These are phyloP conservation scores for Dactylonectria estremocensis DNA, from an alignment of 2,329 filamentous ascomycete species.

Conservation along the genomic window DNA sequence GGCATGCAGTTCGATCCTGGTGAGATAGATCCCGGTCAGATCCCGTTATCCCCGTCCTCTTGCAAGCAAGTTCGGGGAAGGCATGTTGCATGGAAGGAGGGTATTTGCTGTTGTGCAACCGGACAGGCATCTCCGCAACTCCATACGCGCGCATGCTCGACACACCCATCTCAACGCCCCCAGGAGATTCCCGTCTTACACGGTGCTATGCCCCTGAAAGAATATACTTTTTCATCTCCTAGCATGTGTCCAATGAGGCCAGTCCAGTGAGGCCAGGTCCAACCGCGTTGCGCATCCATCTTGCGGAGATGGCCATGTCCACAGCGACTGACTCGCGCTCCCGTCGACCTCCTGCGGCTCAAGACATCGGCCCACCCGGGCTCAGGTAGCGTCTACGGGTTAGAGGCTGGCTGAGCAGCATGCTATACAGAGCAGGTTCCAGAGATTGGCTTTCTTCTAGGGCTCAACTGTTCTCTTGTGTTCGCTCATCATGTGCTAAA, in stretches of 20 bases:
- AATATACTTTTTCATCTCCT: neutral
- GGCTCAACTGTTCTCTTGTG: neutral
- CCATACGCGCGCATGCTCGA: neutral
- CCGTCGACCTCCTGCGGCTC: constrained; percentile 12
- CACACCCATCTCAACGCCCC: neutral
- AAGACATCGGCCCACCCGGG: constrained; percentile 9
- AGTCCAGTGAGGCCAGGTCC: constrained; percentile 5
- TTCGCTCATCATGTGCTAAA: too few relatives aligned
- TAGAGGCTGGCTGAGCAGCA: constrained; percentile 5
- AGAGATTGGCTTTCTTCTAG: neutral
- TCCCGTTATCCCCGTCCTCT: neutral
- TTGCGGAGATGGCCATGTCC: constrained; percentile 17
- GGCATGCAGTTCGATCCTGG: neutral
- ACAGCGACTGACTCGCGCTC: constrained; percentile 17
- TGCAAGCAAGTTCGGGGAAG: neutral
- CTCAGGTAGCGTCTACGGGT: neutral
- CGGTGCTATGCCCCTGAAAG: neutral
- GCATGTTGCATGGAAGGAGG: neutral
- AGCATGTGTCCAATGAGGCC: neutral
- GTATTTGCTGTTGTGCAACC: neutral
- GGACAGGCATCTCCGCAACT: constrained; percentile 10
- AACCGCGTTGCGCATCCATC: constrained; percentile 7
- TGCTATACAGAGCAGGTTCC: too few relatives aligned
- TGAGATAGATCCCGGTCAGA: neutral
- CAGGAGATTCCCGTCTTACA: constrained; percentile 1